These are phyloP conservation scores for Oryza coarctata DNA, from an alignment of 176 grass and related monocot genomes.

Conservation along the genomic window DNA sequence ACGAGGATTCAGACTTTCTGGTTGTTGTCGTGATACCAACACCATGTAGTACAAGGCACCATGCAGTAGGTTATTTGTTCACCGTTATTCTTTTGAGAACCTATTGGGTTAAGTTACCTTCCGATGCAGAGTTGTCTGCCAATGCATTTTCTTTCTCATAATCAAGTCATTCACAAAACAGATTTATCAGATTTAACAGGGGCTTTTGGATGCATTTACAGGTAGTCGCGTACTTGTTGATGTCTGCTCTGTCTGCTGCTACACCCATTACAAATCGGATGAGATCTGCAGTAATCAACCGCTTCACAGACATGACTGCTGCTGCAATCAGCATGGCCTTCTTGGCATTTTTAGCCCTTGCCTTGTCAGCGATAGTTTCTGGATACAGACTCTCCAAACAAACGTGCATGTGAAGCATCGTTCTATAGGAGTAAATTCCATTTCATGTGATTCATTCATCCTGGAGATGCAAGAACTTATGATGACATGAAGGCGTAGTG, in stretches of 20 bases:
- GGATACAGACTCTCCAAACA: constrained; percentile 84
- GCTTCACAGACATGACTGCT: constrained; percentile 62
- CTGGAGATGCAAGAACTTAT: constrained; percentile 15
- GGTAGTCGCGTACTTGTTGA: constrained; percentile 78
- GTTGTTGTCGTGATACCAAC: constrained; percentile 6
- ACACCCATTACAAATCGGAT: constrained; percentile 86
- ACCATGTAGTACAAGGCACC: not conserved
- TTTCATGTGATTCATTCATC: not conserved
- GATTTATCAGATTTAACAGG: constrained; percentile 7
- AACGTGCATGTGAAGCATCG: constrained; percentile 61
- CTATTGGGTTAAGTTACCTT: constrained; percentile 5
- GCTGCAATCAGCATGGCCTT: constrained; percentile 88
- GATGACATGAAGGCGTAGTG: constrained; percentile 1
- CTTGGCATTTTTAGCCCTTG: constrained; percentile 70
- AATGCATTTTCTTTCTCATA: constrained; percentile 3
- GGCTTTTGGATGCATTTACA: constrained; percentile 20
- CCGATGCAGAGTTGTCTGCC: not conserved
- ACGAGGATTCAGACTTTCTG: not conserved
- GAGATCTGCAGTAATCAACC: constrained; percentile 68
- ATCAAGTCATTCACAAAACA: not conserved
- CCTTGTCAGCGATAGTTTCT: constrained; percentile 64
- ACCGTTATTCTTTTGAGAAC: not conserved
- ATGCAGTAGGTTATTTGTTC: not conserved
- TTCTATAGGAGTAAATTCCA: constrained; percentile 25
- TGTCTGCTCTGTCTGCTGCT: constrained; percentile 78